Percentiles rank a stretch among this genome's conserved stretches.
Evolutionary conservation across 208 protist genomes (phyloP).

Genomic region (Jaenimonas drosophilae): DNA sequence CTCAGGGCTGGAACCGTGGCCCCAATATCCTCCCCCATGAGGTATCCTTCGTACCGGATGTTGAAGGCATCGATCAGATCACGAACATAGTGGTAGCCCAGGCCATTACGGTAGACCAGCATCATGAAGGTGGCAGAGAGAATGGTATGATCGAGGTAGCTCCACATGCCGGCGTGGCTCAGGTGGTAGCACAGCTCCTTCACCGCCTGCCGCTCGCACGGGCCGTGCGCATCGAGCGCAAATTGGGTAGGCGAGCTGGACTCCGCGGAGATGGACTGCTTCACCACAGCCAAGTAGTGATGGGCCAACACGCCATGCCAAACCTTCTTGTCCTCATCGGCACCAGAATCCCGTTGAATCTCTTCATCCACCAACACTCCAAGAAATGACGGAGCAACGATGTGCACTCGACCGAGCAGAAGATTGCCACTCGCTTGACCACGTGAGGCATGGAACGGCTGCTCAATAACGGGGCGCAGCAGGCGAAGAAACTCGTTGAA

Average conservation of each 20-base stretch:
- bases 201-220: slow-evolving; percentile 42
- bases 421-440: slow-evolving; percentile 2
- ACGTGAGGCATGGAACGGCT: slow-evolving; percentile 3
- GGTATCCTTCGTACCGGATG: slow-evolving; percentile 35
- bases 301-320: slow-evolving; percentile 14
- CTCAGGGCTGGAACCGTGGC: background rate
- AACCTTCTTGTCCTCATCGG: slow-evolving; percentile 16
- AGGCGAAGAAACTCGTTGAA: slow-evolving; percentile 68
- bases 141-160: slow-evolving; percentile 35
- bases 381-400: slow-evolving; percentile 8
- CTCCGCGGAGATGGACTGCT: slow-evolving; percentile 3
- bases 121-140: slow-evolving; percentile 58
- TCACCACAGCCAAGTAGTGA: slow-evolving; percentile 11
- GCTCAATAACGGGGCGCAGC: slow-evolving; percentile 44
- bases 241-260: slow-evolving; percentile 6
- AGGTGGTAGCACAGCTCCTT: slow-evolving; percentile 66
- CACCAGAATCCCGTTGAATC: slow-evolving; percentile 13
- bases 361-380: slow-evolving; percentile 14
- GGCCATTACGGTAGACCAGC: slow-evolving; percentile 36
- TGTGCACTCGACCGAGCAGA: background rate
- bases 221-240: slow-evolving; percentile 10
- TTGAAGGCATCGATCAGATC: slow-evolving; percentile 66
- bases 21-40: slow-evolving; percentile 26
- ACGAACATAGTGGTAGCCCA: slow-evolving; percentile 55
- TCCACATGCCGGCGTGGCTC: slow-evolving; percentile 15